These are phyloP conservation scores for Fusarium protoensiforme DNA, from an alignment of 2,329 filamentous ascomycete species.

Conservation along the genomic window DNA sequence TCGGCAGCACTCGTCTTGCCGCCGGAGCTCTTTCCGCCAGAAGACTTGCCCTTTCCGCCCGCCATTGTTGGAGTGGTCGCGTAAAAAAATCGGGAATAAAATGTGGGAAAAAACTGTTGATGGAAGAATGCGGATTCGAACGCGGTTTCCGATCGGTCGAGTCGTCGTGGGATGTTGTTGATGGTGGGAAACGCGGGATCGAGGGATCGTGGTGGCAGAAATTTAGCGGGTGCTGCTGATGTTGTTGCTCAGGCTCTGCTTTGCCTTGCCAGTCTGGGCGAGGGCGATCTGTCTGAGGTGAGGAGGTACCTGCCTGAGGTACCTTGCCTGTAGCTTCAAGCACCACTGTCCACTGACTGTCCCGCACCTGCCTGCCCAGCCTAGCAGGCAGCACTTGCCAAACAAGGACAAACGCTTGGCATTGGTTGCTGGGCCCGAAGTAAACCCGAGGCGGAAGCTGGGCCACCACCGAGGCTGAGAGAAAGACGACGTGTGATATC, in stretches of 20 bases:
- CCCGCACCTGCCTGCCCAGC: background rate
- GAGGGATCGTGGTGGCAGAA: slow-evolving; percentile 43
- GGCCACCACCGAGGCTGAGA: slow-evolving; percentile 34
- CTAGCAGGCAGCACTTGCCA: background rate
- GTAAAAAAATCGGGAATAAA: slow-evolving; percentile 35
- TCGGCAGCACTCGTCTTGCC: slow-evolving; percentile 76
- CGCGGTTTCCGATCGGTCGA: slow-evolving; percentile 34
- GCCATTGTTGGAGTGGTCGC: slow-evolving; percentile 62
- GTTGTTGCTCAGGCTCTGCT: slow-evolving; percentile 41
- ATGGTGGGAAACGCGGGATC: slow-evolving; percentile 42
- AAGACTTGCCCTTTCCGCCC: slow-evolving; percentile 94
- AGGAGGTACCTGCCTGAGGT: slow-evolving; percentile 36
- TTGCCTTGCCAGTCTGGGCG: slow-evolving; percentile 4
- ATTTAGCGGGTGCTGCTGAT: slow-evolving; percentile 47
- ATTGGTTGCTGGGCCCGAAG: slow-evolving; percentile 36
- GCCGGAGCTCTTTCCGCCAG: slow-evolving; percentile 87
- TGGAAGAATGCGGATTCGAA: slow-evolving; percentile 35
- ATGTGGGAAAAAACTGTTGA: slow-evolving; percentile 24
- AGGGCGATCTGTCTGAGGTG: slow-evolving; percentile 29
- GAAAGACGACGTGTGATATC: slow-evolving; percentile 17
- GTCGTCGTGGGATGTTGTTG: slow-evolving; percentile 40
- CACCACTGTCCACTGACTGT: no score
- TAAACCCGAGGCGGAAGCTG: slow-evolving; percentile 39
- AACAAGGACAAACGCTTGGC: slow-evolving; percentile 10
- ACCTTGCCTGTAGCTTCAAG: background rate